A percentile compares a stretch with the other conserved stretches of the same genome.
Evolutionary conservation across 306 rosid genomes (phyloP).

Genomic region (Lathyrus sativus): DNA sequence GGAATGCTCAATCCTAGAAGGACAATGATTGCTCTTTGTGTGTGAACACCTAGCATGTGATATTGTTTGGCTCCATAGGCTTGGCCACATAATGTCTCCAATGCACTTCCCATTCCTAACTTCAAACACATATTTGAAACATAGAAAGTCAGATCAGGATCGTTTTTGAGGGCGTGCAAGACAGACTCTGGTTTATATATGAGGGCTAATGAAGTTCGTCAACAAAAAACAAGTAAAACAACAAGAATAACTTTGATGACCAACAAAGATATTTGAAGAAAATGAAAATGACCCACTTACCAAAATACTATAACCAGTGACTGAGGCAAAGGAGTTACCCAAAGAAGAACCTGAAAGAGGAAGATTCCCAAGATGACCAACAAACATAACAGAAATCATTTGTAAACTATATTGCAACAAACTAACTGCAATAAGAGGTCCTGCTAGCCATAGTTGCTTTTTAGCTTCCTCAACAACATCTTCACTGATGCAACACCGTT

Average conservation of each 20-base stretch:
- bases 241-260: neutral
- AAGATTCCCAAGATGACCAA: conserved; percentile 59
- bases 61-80: conserved; percentile 61
- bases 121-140: conserved; percentile 22
- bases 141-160: neutral
- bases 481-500: conserved; percentile 20
- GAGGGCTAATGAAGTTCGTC: neutral
- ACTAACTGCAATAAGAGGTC: conserved; percentile 57
- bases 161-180: too few relatives aligned
- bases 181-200: neutral
- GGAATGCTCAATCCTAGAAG: conserved; percentile 48
- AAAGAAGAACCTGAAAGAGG: conserved; percentile 64
- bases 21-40: conserved; percentile 57
- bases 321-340: conserved; percentile 54
- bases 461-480: conserved; percentile 51
- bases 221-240: neutral
- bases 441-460: conserved; percentile 53
- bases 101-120: conserved; percentile 70
- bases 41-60: conserved; percentile 59
- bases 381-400: conserved; percentile 56
- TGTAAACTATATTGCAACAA: conserved; percentile 52
- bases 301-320: conserved; percentile 55
- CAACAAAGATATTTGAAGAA: neutral
- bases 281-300: conserved; percentile 35
- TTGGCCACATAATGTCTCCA: conserved; percentile 64